Base-by-base conservation (phyloP, 106 monocot species). In the Dendrobium catenatum region DNA sequence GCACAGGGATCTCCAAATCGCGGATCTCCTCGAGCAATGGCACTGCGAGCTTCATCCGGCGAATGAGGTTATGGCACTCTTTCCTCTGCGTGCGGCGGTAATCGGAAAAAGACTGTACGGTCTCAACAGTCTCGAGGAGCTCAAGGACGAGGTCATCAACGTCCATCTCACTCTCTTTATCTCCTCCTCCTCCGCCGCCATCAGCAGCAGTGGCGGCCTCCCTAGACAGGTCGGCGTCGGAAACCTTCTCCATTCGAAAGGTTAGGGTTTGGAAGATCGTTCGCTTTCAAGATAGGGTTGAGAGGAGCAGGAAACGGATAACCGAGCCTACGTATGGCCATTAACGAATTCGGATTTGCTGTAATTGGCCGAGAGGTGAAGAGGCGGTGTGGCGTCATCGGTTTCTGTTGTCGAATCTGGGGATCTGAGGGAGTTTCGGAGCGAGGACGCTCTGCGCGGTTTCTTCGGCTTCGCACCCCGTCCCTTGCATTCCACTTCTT, bases 21-120 rank as follows among this genome's bases (percentile, higher is more conserved):
- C 56, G 59, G 15, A 86, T 72, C 67, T 89, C 89, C 33, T 89
- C 84, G 27, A 89, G 70, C 29, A 89, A 41, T 0, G 89, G 86
- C 27, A 70, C 79, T 16, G 81, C 27, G 13, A 89, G 79, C 84
- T 86, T 84, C 77, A 89, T 56, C 79, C 86, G 51, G 9, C 89
- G 84, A 3, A 84, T 59, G 58, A 89, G 82, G 42, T 76, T 81
- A 55, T 80, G 55, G 80, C 79, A 86, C 51, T 81, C 89, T 77
- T 86, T 89, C 76, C 70, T 76, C 26, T 89, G 89, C 2, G 80
- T 77, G 48, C 76, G 41, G 24, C 89, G 49, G 73, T 73, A 89
- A 9, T 84, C 89, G 2, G 59, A 31, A 49, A 84, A 86, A 1
- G 86, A 48, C 6, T 77, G 29, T 2, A 84, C 76, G 0, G 81